Percentiles rank a stretch among this genome's conserved stretches.
Conservation (phyloP, 176 grass and related monocot genomes). For the Paspalum notatum region DNA sequence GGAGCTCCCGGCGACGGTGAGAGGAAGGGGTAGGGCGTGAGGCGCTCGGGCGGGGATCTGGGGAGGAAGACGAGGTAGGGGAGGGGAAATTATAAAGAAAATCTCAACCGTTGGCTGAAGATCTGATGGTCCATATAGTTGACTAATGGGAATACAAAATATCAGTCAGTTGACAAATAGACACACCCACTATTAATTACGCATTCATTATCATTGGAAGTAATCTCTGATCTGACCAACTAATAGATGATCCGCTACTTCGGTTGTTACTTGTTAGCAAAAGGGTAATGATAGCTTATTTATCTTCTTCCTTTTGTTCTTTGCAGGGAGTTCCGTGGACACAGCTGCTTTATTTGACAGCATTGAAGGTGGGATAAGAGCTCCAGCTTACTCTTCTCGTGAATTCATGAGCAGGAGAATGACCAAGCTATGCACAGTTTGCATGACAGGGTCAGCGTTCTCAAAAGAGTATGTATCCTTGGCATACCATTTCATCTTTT, state of each 20-base stretch:
- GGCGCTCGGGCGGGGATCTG: too few relatives aligned
- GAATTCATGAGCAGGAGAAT: slow-evolving; percentile 84
- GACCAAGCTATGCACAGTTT: slow-evolving; percentile 69
- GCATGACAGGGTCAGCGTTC: slow-evolving; percentile 78
- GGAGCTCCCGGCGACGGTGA: too few relatives aligned
- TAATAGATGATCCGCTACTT: not conserved
- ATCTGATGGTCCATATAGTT: too few relatives aligned
- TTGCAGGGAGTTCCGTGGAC: slow-evolving; percentile 49
- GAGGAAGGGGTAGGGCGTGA: too few relatives aligned
- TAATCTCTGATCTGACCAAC: not conserved
- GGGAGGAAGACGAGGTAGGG: too few relatives aligned
- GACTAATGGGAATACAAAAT: too few relatives aligned
- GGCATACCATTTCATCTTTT: not conserved
- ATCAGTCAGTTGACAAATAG: too few relatives aligned
- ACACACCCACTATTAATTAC: too few relatives aligned
- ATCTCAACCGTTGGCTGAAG: too few relatives aligned
- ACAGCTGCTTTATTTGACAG: slow-evolving; percentile 72
- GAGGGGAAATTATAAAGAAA: too few relatives aligned
- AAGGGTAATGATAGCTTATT: not conserved
- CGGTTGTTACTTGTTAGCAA: not conserved
- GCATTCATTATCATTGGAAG: not conserved
- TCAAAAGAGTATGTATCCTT: slow-evolving; percentile 74
- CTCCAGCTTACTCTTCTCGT: slow-evolving; percentile 67
- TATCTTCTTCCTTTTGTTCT: slow-evolving; percentile 10
- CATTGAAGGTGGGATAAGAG: slow-evolving; percentile 68